These are phyloP conservation scores for Pharus latifolius DNA, from an alignment of 176 grass and related monocot genomes.

Conservation along the genomic window DNA sequence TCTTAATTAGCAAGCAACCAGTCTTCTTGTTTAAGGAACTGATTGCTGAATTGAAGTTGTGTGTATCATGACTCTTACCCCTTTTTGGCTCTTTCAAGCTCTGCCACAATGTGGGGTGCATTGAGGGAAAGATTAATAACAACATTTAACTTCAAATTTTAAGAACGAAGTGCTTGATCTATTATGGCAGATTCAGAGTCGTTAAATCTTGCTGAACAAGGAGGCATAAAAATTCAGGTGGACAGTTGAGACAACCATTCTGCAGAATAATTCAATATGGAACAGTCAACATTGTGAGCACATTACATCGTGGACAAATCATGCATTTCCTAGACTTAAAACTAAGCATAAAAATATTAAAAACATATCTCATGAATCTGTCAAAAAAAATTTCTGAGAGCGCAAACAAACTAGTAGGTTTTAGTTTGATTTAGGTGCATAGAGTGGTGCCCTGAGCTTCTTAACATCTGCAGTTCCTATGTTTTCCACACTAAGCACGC, in stretches of 20 bases:
- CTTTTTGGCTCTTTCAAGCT: no score
- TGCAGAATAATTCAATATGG: neutral
- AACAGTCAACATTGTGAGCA: neutral
- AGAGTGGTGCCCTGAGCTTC: neutral
- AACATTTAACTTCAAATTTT: neutral
- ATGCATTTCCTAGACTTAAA: neutral
- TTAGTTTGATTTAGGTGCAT: neutral
- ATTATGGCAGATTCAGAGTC: neutral
- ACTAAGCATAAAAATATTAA: neutral
- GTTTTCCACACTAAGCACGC: neutral
- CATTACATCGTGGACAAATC: neutral
- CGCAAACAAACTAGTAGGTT: neutral
- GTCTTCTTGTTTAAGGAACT: constrained; percentile 5
- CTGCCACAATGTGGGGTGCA: neutral
- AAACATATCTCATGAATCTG: neutral
- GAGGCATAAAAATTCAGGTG: neutral
- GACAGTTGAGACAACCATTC: neutral
- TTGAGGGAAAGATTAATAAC: neutral
- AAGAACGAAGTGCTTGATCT: neutral
- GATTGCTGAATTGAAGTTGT: neutral
- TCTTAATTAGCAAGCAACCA: neutral
- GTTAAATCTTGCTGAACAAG: constrained; percentile 11
- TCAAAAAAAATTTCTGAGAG: neutral
- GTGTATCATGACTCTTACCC: neutral
- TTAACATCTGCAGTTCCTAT: neutral